phyloP scores from a whole-genome alignment of 805 yeast genomes.

The Candida germanica region DNA sequence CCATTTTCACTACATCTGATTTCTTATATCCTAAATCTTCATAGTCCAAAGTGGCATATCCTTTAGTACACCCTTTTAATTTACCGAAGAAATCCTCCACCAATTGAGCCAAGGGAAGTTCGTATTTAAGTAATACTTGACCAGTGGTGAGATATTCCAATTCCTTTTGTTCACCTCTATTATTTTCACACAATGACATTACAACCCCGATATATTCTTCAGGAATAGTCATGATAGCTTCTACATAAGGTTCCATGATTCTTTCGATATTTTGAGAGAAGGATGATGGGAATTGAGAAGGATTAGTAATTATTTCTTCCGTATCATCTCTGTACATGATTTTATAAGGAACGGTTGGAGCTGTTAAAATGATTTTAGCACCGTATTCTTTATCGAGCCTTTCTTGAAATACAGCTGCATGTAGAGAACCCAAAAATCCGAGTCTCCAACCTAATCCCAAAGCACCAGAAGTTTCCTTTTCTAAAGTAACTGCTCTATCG shows the following conservation, averaged over 20 bases:
- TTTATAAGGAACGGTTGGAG: constrained; percentile 94
- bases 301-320: constrained; percentile 73
- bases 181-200: constrained; percentile 78
- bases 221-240: constrained; percentile 87
- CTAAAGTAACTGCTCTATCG: constrained; percentile 87
- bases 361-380: constrained; percentile 84
- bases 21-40: constrained; percentile 87
- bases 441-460: constrained; percentile 97
- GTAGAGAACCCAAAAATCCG: constrained; percentile 91
- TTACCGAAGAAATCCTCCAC: constrained; percentile 96
- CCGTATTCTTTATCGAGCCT: constrained; percentile 92
- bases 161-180: constrained; percentile 80
- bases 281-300: constrained; percentile 84
- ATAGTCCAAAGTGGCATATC: constrained; percentile 92
- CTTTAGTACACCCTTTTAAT: constrained; percentile 82
- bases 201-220: constrained; percentile 85
- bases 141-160: constrained; percentile 73
- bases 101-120: constrained; percentile 80
- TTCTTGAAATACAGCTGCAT: constrained; percentile 92
- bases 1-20: constrained; percentile 82
- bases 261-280: constrained; percentile 47
- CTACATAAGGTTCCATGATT: constrained; percentile 82
- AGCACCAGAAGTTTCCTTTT: constrained; percentile 89
- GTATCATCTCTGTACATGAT: constrained; percentile 64
- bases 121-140: constrained; percentile 77